Evolutionary conservation across 2,329 filamentous ascomycete species (phyloP).

Genomic region (Fusarium setosum): DNA sequence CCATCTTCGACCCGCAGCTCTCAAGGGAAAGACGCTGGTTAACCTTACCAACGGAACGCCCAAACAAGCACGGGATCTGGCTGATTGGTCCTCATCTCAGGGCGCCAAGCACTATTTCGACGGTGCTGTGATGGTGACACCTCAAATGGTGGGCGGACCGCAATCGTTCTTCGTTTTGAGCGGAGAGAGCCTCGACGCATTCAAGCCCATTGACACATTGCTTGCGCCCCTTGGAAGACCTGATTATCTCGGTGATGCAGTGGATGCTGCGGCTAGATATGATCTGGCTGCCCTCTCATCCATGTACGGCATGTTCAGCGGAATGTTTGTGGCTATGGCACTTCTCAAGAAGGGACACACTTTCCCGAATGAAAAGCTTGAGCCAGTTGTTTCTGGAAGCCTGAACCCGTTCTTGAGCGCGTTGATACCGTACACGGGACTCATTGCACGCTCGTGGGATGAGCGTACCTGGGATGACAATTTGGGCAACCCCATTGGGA

Average conservation of each 20-base stretch:
- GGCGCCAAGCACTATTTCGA: neutral
- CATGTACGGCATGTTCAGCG: slow-evolving; percentile 8
- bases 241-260: neutral
- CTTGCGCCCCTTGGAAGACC: neutral
- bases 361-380: neutral
- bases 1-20: neutral
- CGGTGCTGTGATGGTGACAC: neutral
- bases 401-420: neutral
- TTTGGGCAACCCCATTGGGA: neutral
- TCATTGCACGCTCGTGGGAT: neutral
- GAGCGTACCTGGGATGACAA: neutral
- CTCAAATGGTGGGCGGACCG: neutral
- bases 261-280: slow-evolving; percentile 3
- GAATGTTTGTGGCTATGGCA: slow-evolving; percentile 2
- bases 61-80: neutral
- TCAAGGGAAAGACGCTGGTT: neutral
- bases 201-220: neutral
- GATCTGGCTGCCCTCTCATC: slow-evolving; percentile 8
- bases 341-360: neutral
- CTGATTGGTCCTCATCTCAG: neutral
- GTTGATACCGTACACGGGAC: neutral
- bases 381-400: neutral
- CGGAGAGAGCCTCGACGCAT: neutral
- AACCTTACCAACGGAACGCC: neutral
- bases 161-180: neutral